These are phyloP conservation scores for Mycogone perniciosa DNA, from an alignment of 2,329 filamentous ascomycete species.

Conservation along the genomic window DNA sequence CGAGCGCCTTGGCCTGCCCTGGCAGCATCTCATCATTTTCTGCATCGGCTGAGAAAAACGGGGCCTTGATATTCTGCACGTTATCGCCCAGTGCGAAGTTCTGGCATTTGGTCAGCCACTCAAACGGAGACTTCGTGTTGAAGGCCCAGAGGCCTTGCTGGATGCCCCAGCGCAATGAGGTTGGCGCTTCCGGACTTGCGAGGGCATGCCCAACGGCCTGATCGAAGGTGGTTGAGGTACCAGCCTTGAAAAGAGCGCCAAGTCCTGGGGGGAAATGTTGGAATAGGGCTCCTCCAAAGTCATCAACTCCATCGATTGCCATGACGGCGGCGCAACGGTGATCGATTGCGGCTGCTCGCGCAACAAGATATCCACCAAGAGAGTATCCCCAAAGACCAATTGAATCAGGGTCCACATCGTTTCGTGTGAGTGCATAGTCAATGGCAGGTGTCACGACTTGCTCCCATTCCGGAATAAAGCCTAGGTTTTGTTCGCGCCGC, in stretches of 20 bases:
- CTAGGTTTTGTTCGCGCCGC: conserved; percentile 33
- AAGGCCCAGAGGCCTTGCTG: conserved; percentile 24
- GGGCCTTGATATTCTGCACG: conserved; percentile 17
- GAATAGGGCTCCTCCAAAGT: conserved; percentile 18
- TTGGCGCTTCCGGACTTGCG: conserved; percentile 6
- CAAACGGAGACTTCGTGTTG: conserved; percentile 19
- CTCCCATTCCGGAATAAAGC: conserved; percentile 41
- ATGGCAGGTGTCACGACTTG: conserved; percentile 34
- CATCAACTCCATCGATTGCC: conserved; percentile 34
- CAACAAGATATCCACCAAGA: conserved; percentile 35
- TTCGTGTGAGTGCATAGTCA: conserved; percentile 28
- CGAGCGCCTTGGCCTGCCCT: conserved; percentile 13
- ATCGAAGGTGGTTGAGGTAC: conserved; percentile 16
- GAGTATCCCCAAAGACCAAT: conserved; percentile 35
- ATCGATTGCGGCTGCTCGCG: conserved; percentile 39
- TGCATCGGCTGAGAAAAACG: conserved; percentile 20
- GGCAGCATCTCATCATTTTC: conserved; percentile 17
- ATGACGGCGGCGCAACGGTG: conserved; percentile 35
- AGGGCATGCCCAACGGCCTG: conserved; percentile 4
- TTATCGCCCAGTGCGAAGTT: conserved; percentile 9
- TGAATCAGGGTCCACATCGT: conserved; percentile 24
- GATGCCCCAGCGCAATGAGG: conserved; percentile 18
- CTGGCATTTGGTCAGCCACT: conserved; percentile 14
- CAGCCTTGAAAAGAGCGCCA: neutral
- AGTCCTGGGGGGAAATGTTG: conserved; percentile 5